These are phyloP conservation scores for Wallacemonas rigidus DNA, from an alignment of 208 protist species.

Conservation along the genomic window DNA sequence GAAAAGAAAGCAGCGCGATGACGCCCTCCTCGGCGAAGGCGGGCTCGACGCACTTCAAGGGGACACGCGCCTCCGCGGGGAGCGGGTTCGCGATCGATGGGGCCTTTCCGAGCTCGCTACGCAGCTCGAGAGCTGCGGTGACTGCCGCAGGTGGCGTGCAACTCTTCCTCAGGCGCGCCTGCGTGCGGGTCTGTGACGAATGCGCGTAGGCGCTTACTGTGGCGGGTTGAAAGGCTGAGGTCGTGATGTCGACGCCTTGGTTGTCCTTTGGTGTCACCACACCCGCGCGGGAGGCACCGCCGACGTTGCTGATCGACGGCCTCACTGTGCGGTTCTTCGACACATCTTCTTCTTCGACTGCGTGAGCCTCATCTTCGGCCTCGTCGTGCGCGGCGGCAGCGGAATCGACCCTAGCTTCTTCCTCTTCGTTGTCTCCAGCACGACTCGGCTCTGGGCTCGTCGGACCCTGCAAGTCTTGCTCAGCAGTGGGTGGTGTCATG, in stretches of 20 bases:
- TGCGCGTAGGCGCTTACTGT: no score
- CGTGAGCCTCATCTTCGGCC: not conserved
- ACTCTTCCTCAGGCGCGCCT: not conserved
- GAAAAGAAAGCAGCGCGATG: constrained; percentile 56
- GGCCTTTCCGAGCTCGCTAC: not conserved
- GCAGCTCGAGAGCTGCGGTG: not conserved
- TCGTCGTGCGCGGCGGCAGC: not conserved
- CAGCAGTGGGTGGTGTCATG: no score
- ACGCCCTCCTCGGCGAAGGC: constrained; percentile 41
- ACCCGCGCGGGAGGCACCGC: no score
- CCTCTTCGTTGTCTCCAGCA: constrained; percentile 10
- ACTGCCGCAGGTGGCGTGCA: not conserved
- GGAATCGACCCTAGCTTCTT: not conserved
- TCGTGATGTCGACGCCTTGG: no score
- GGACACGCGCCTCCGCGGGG: not conserved
- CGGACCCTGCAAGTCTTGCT: no score
- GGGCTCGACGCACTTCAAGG: constrained; percentile 18
- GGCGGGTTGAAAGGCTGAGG: no score
- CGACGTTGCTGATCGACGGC: no score
- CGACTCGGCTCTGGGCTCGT: not conserved
- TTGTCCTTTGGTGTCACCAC: no score
- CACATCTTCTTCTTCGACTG: not conserved
- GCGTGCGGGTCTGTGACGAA: no score
- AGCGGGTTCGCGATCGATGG: constrained; percentile 1
- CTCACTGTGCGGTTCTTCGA: no score